Conservation (phyloP, 2,329 filamentous ascomycete genomes). For the Verticillium longisporum region DNA sequence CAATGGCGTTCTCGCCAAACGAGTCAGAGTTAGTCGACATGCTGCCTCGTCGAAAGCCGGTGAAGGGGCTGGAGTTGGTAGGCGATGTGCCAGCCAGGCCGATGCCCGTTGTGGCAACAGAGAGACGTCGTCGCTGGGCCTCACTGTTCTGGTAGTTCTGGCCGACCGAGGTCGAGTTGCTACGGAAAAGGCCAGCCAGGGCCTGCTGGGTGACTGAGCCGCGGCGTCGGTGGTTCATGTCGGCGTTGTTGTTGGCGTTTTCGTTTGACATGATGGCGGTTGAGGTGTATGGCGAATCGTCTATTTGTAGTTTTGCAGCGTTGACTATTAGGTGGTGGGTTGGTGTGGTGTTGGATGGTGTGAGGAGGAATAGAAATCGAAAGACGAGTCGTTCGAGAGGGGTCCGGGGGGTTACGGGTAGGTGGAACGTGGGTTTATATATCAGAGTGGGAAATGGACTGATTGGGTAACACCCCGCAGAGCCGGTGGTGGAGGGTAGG, state of each 20-base stretch:
- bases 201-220: constrained; percentile 51
- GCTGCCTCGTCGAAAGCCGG: constrained; percentile 55
- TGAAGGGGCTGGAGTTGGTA: constrained; percentile 58
- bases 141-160: constrained; percentile 39
- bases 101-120: constrained; percentile 66
- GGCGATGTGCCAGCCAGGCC: constrained; percentile 68
- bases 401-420: constrained; percentile 2
- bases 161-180: constrained; percentile 41
- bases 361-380: constrained; percentile 11
- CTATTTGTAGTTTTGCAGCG: not conserved
- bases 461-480: constrained; percentile 1
- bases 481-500: not conserved
- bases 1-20: constrained; percentile 65
- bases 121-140: constrained; percentile 61
- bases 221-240: constrained; percentile 34
- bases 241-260: no score
- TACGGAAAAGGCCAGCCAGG: constrained; percentile 53
- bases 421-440: constrained; percentile 6
- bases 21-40: constrained; percentile 58
- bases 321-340: not conserved
- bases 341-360: constrained; percentile 4
- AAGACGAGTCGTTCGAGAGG: constrained; percentile 9
- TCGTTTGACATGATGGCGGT: constrained; percentile 10
- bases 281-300: not conserved
- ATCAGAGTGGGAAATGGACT: constrained; percentile 9